phyloP scores from a whole-genome alignment of 2,329 filamentous ascomycete species.

The Talaromyces sp. region DNA sequence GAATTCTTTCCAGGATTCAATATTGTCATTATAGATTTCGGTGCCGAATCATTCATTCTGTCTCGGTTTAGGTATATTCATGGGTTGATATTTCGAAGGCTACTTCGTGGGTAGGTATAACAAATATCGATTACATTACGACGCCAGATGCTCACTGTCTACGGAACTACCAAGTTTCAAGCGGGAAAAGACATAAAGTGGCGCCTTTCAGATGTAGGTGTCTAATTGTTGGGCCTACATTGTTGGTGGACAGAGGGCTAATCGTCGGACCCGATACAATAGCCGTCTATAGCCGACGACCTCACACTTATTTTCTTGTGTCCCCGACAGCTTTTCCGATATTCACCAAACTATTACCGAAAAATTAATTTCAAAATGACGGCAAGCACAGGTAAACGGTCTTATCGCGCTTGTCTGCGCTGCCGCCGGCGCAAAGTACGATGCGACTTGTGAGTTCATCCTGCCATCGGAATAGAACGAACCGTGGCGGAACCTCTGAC shows the following conservation, averaged over 20 bases:
- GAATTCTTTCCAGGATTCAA: neutral
- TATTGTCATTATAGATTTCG: too few relatives aligned
- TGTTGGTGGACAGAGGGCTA: too few relatives aligned
- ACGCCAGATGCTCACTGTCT: too few relatives aligned
- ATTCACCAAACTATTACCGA: neutral
- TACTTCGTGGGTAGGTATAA: too few relatives aligned
- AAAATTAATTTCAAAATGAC: neutral
- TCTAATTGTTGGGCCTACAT: too few relatives aligned
- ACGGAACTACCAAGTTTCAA: too few relatives aligned
- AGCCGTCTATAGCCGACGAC: conserved; percentile 3
- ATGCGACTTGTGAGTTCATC: neutral
- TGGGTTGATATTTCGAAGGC: too few relatives aligned
- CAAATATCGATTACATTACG: too few relatives aligned
- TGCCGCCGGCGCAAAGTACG: neutral
- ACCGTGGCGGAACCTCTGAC: neutral
- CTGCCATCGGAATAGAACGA: neutral
- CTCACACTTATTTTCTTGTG: neutral
- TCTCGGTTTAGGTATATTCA: too few relatives aligned
- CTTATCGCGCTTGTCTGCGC: neutral
- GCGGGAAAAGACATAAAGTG: too few relatives aligned
- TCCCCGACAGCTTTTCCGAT: neutral
- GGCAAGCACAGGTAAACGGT: neutral
- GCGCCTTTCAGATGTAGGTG: too few relatives aligned
- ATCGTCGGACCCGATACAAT: neutral
- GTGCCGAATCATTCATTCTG: too few relatives aligned